Percentiles rank a stretch among this genome's conserved stretches.
Evolutionary conservation across 805 yeast species (phyloP).

Genomic region (Metschnikowia baotianmanensis): DNA sequence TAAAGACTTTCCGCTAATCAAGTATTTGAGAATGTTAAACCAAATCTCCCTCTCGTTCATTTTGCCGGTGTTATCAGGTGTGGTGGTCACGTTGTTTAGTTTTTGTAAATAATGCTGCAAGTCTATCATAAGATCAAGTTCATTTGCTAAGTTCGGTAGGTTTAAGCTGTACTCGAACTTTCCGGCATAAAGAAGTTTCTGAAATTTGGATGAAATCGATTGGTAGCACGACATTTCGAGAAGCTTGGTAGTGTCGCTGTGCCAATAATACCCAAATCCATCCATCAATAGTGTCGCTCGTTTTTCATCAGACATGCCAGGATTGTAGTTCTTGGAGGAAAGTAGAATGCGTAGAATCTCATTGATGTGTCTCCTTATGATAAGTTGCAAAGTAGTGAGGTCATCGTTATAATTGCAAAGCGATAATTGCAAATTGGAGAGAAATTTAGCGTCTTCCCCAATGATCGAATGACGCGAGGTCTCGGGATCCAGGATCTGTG

Average conservation of each 20-base stretch:
- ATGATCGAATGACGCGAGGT: conserved; percentile 36
- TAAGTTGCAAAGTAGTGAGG: conserved; percentile 42
- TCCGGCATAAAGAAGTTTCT: conserved; percentile 29
- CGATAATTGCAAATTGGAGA: conserved; percentile 41
- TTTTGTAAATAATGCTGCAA: conserved; percentile 42
- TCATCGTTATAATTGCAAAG: conserved; percentile 47
- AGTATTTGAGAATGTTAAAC: conserved; percentile 41
- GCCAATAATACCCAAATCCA: conserved; percentile 45
- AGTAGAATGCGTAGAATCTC: conserved; percentile 39
- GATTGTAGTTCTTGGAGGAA: conserved; percentile 36
- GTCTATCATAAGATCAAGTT: conserved; percentile 41
- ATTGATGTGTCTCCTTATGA: conserved; percentile 44
- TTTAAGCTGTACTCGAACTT: conserved; percentile 33
- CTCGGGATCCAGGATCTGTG: conserved; percentile 21
- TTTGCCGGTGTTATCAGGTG: conserved; percentile 10
- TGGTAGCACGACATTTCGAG: conserved; percentile 43
- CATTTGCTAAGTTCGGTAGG: conserved; percentile 38
- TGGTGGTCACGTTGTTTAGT: conserved; percentile 23
- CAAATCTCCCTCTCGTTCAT: conserved; percentile 37
- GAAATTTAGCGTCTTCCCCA: conserved; percentile 44
- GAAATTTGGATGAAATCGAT: conserved; percentile 34
- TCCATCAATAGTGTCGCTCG: conserved; percentile 31
- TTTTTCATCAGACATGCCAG: conserved; percentile 18
- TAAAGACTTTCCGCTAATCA: conserved; percentile 40
- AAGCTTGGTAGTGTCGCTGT: conserved; percentile 39